Evolutionary conservation across 306 rosid species (phyloP).

Genomic region (Acacia crassicarpa): DNA sequence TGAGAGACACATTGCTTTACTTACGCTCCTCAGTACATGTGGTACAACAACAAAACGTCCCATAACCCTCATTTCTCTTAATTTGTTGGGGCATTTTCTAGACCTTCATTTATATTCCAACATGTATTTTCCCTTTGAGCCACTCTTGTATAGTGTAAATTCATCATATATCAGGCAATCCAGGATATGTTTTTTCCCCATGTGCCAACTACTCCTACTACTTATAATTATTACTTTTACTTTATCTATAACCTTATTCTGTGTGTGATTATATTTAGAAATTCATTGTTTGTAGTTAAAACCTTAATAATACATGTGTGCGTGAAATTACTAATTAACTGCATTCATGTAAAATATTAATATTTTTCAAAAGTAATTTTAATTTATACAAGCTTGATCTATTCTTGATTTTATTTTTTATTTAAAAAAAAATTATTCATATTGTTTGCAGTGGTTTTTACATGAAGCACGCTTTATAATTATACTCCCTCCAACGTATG

Average conservation of each 20-base stretch:
- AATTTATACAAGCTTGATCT: no score
- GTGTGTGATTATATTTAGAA: neutral
- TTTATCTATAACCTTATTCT: neutral
- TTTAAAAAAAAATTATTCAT: no score
- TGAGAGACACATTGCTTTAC: neutral
- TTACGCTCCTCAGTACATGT: neutral
- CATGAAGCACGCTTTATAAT: no score
- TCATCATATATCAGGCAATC: neutral
- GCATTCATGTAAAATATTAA: no score
- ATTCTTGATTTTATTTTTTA: no score
- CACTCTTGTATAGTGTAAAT: neutral
- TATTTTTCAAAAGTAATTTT: no score
- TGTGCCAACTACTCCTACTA: neutral
- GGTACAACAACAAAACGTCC: constrained; percentile 9
- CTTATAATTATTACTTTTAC: neutral
- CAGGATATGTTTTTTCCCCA: neutral
- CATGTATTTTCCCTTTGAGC: neutral
- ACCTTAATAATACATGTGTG: neutral
- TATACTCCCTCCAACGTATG: no score
- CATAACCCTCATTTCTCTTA: neutral
- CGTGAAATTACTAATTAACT: neutral
- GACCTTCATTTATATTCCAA: neutral
- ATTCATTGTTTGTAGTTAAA: neutral
- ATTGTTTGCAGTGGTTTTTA: no score
- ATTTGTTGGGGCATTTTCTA: neutral